Base-by-base conservation (phyloP, 2,329 filamentous ascomycete species). In the Alternaria brassicicola region DNA sequence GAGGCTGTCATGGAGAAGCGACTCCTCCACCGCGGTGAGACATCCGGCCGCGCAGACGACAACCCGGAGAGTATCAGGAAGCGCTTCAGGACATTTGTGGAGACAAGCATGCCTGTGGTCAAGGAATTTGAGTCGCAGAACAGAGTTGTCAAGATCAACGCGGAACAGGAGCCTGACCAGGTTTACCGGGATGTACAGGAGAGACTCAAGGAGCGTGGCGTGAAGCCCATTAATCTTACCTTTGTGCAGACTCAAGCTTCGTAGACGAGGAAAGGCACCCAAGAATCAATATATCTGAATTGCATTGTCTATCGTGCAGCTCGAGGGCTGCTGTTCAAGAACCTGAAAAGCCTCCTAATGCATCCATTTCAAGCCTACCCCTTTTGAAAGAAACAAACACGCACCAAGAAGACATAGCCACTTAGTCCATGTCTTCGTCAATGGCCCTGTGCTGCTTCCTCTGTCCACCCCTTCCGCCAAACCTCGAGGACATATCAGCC, bases 41-140 rank as follows among this genome's bases (percentile, higher is more conserved):
- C 94, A 15, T 93, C 90, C 73, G 95, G 95, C 39, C 86, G 95
- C 64, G 83, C 89, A 49, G 95, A 99, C 78, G 95, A 99, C 81
- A 99, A 99, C 76, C 89, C 88, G 55, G 95, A 97, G 80, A 93
- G 89, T 73, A 99, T 98, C 78, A 89, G 91, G 82, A 99, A 99
- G 88, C 87, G 95, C 56, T 99, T 99, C 85, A 88, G 88, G 75
- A 93, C 90, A 4, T 99, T 98, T 75, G 83, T 96, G 70, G 93
- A 98, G 80, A 97, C 93, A 2, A 97, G 92, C 80, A 97, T 98
- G 94, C 95, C 95, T 25, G 95, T 98, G 45, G 92, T 99, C 53
- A 85, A 96, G 68, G 87, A 92, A 76, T 98, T 90, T 77, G 88
- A 89, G 73, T 83, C 83, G 70, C 83, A 93, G 79, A 88, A 86